Evolutionary conservation across 371 early-diverging fungal species (phyloP), one percentile per base, ranked within the genome.

Genomic region (Mucor plumbeus): DNA sequence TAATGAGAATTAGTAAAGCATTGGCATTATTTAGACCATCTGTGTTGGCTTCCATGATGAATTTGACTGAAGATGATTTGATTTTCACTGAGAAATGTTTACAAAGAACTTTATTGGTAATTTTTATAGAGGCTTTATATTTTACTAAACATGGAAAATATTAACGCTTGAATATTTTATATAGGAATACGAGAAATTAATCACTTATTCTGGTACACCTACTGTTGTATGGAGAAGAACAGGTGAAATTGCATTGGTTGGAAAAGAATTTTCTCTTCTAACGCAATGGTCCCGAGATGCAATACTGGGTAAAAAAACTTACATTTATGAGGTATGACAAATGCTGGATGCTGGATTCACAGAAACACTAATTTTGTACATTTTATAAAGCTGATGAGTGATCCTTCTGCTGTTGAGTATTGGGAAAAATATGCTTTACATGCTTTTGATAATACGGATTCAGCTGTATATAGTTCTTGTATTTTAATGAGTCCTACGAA

Each of bases 71-170:
- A 59, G 94, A 95, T 64, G 97, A 97, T 73, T 80, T 97, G 72
- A 82, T 95, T 14, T 95, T 95, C 67, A 94, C 94, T 85, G 97
- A 97, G 77, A 94, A 95, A 74, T 94, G 95, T 75, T 90, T 97
- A 64, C 95, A 95, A 74, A 70, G 72, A 64, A 71, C 69, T 15
- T 39, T 62, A 26, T 13, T 54, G 40, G 63, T 63, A 63, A 61
- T 9, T 38, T 38, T 38, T 26, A 26, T 26, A 26, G 26, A 26
- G 26, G n/a, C 26, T 4, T 26, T 53, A 63, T 38, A 39, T 53
- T 48, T 62, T 17, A 62, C 34, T 54, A 19, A 15, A 36, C 50
- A 33, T 36, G 35, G 34, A 44, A 50, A 17, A 63, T 7, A 31
- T 44, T 43, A 31, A 40, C 44, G 6, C 38, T 44, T 53, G 31